Conservation (phyloP, 1,284 basidiomycete genomes). For the Xerocomus amazonicus region DNA sequence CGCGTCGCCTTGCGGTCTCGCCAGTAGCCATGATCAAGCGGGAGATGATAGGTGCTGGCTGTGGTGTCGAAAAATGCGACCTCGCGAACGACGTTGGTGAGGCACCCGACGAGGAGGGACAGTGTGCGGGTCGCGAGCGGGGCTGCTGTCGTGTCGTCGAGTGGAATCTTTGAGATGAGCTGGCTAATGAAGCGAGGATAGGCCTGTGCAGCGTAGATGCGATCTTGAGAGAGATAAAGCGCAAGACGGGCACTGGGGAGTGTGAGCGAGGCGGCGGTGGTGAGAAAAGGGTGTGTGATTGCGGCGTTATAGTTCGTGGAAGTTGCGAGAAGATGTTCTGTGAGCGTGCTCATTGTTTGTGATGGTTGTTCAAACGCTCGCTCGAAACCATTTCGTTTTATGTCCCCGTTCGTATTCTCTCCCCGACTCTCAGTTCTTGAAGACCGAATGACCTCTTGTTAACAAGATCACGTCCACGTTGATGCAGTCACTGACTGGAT, state of each 20-base stretch:
- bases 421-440: too few species aligned
- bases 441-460: too few species aligned
- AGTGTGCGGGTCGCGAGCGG: constrained; percentile 43
- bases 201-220: constrained; percentile 65
- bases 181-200: constrained; percentile 61
- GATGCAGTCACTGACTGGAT: too few species aligned
- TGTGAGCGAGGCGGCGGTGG: constrained; percentile 47
- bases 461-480: too few species aligned
- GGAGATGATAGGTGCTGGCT: constrained; percentile 43
- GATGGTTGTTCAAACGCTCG: too few species aligned
- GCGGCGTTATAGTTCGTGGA: constrained; percentile 42
- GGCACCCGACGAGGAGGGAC: constrained; percentile 45
- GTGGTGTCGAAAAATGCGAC: constrained; percentile 59
- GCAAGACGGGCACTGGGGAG: constrained; percentile 47
- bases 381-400: too few species aligned
- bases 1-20: constrained; percentile 56
- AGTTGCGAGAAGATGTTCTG: constrained; percentile 18
- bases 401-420: too few species aligned
- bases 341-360: constrained; percentile 1
- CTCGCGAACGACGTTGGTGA: constrained; percentile 59
- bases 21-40: constrained; percentile 42
- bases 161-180: constrained; percentile 52
- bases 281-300: constrained; percentile 54
- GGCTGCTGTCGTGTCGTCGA: constrained; percentile 31
- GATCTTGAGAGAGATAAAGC: constrained; percentile 63